Conservation (phyloP, 495 filamentous ascomycete species). For the Lepidopterella palustris region DNA sequence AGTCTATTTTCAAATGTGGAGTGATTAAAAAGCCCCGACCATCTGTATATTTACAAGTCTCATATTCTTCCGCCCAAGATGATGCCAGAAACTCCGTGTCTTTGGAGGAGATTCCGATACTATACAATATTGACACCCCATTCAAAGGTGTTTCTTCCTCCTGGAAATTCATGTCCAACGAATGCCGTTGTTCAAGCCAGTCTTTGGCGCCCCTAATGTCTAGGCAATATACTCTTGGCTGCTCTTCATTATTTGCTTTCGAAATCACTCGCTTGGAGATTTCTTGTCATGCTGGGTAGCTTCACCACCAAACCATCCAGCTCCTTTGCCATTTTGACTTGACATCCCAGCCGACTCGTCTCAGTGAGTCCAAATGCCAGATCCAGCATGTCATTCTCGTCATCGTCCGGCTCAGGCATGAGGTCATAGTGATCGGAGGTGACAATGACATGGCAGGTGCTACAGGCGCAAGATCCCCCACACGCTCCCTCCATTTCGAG, state of each 20-base stretch:
- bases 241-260: conserved; percentile 45
- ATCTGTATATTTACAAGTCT: not conserved
- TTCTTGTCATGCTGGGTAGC: conserved; percentile 89
- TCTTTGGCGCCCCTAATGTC: not conserved
- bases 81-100: not conserved
- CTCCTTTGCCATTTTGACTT: conserved; percentile 84
- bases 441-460: conserved; percentile 95
- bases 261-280: conserved; percentile 93
- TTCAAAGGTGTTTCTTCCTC: not conserved
- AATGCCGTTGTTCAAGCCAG: not conserved
- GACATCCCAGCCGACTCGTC: conserved; percentile 91
- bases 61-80: not conserved
- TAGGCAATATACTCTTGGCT: not conserved
- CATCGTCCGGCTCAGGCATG: conserved; percentile 88
- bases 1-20: too few species aligned
- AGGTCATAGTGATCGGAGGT: conserved; percentile 78
- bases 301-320: conserved; percentile 79
- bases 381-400: conserved; percentile 99
- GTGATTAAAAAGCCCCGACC: not conserved
- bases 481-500: conserved; percentile 98
- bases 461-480: conserved; percentile 92
- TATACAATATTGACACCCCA: not conserved
- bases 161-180: not conserved
- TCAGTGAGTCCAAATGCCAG: conserved; percentile 93
- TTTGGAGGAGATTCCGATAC: not conserved